Evolutionary conservation across 768 basidiomycete species (phyloP), one percentile per base, ranked within the genome.

Genomic region (Heimioporus sp.): DNA sequence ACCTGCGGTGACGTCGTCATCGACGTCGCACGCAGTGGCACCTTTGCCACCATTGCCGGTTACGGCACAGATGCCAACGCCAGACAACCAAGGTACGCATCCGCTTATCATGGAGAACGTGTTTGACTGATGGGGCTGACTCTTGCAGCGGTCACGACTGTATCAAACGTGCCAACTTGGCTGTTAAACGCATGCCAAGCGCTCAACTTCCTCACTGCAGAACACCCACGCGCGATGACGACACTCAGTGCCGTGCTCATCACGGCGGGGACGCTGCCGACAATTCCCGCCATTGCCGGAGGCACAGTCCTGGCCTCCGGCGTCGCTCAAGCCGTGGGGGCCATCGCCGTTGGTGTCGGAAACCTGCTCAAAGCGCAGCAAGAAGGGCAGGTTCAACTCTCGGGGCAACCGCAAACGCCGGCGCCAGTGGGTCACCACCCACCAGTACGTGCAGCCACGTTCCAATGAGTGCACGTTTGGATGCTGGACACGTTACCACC

Each of bases 321-420:
- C 12, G 83, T 89, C 13, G 86, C 81, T 13, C 88, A 90, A 57
- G 88, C 89, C 1, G 82, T 87, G 21, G 88, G 89, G 10, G 87
- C 87, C 1, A 83, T 90, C 52, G 89, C 87, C 2, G 79, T 90
- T 4, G 87, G 89, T 3, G 72, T 90, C 31, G 88, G 88, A 1
- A 79, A 75, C 34, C 67, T 76, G 67, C 68, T 83, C 48, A 78
- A 80, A 63, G 72, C 78, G 2, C 70, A 75, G 28, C 77, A 79
- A 28, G 76, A 79, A 42, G 64, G 69, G 13, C 68, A 69, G n/a
- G 12, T 70, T 12, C 59, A 70, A 35, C 32, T 65, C 19, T 61
- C 68, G 10, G 65, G 56, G 17, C 59, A 64, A 38, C 0, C 48
- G n/a, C 59, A 64, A 38, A 0, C 48, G 0, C 59, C 57, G 43